Conservation (phyloP, 257 asterid species). For the Leptodermis oblonga region DNA sequence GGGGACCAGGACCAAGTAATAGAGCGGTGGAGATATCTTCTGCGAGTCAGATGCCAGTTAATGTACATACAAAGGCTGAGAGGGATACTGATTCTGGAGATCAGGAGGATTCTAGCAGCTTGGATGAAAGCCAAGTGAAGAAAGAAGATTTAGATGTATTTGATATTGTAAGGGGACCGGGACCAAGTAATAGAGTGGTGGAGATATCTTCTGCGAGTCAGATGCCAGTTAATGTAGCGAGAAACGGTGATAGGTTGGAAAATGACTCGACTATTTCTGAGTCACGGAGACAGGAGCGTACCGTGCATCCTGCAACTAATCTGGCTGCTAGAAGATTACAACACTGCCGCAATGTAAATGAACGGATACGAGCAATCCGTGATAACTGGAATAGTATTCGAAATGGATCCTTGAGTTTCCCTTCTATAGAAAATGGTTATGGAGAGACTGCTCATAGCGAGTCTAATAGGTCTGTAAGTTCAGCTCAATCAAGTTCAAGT, state of each 20-base stretch:
- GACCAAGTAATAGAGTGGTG: slow-evolving; percentile 12
- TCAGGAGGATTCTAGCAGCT: slow-evolving; percentile 16
- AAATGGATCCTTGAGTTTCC: slow-evolving; percentile 47
- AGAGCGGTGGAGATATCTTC: slow-evolving; percentile 25
- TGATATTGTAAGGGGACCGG: slow-evolving; percentile 46
- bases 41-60: slow-evolving; percentile 1
- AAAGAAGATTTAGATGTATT: slow-evolving; percentile 28
- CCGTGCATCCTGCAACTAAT: slow-evolving; percentile 17
- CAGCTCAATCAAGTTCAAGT: slow-evolving; percentile 23
- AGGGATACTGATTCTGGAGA: slow-evolving; percentile 19
- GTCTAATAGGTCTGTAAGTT: no score
- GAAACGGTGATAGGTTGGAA: slow-evolving; percentile 13
- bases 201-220: slow-evolving; percentile 23
- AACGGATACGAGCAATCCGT: slow-evolving; percentile 48
- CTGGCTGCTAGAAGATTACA: slow-evolving; percentile 44
- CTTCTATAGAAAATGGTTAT: slow-evolving; percentile 24
- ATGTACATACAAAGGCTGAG: slow-evolving; percentile 26
- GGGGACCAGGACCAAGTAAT: slow-evolving; percentile 33
- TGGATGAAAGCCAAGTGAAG: slow-evolving; percentile 11
- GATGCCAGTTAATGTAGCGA: slow-evolving; percentile 18
- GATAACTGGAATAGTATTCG: slow-evolving; percentile 54
- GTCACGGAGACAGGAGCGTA: slow-evolving; percentile 23
- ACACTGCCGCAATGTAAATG: slow-evolving; percentile 49
- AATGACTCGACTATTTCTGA: slow-evolving; percentile 14
- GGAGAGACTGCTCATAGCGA: slow-evolving; percentile 21